Conservation (phyloP, 2,329 filamentous ascomycete species). For the Ustulina deusta region DNA sequence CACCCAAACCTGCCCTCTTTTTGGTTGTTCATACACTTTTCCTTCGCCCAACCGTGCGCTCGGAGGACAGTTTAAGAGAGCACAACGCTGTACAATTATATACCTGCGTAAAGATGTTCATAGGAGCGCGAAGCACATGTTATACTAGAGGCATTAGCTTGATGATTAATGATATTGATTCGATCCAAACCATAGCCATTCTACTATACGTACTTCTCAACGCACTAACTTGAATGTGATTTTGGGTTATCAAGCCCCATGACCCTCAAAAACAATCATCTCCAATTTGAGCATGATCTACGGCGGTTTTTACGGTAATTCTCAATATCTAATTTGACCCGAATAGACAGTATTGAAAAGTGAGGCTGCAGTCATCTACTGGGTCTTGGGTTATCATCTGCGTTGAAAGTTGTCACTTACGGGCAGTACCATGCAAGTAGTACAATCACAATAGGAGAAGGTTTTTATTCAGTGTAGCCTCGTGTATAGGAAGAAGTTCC, state of each 20-base stretch:
- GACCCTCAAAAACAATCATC: not conserved
- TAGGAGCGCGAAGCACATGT: slow-evolving; percentile 22
- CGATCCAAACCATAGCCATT: not conserved
- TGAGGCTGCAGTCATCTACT: too few species aligned
- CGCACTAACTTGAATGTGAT: not conserved
- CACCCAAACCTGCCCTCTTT: not conserved
- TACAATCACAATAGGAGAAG: too few species aligned
- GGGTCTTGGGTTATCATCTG: too few species aligned
- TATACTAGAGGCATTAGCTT: slow-evolving; percentile 11
- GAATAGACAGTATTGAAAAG: too few species aligned
- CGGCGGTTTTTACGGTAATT: not conserved
- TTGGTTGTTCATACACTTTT: not conserved
- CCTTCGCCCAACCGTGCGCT: not conserved
- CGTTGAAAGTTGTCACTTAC: too few species aligned
- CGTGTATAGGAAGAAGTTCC: too few species aligned
- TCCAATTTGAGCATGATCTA: not conserved
- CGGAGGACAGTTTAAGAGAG: not conserved
- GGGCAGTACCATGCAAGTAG: too few species aligned
- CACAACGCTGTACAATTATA: slow-evolving; percentile 22
- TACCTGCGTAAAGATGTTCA: slow-evolving; percentile 25
- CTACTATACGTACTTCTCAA: not conserved
- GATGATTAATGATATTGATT: slow-evolving; percentile 25
- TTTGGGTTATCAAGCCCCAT: too few species aligned
- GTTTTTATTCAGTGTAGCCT: too few species aligned
- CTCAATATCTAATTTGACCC: too few species aligned